These are phyloP conservation scores for Crucibulum parvulum DNA, from an alignment of 1,284 basidiomycete genomes.

Conservation along the genomic window DNA sequence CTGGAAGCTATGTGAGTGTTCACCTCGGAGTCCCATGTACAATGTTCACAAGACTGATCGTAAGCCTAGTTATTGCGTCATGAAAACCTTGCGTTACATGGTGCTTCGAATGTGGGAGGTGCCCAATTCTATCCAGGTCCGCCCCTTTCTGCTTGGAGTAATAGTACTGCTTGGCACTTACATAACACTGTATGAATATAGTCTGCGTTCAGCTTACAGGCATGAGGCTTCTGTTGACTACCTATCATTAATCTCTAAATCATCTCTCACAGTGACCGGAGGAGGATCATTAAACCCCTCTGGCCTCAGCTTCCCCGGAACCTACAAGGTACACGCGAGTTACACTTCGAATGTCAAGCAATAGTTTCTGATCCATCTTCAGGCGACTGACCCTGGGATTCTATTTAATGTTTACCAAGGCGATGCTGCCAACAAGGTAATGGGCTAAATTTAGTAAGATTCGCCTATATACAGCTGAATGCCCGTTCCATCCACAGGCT, in stretches of 20 bases:
- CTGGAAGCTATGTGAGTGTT: slow-evolving; percentile 38
- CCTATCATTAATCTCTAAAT: background rate
- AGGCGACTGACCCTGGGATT: slow-evolving; percentile 41
- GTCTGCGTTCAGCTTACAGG: slow-evolving; percentile 38
- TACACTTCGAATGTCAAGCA: background rate
- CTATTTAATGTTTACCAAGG: slow-evolving; percentile 42
- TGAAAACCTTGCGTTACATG: slow-evolving; percentile 43
- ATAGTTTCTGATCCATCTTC: background rate
- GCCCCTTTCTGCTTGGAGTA: background rate
- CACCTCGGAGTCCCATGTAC: background rate
- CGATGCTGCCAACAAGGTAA: slow-evolving; percentile 41
- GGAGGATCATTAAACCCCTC: slow-evolving; percentile 40
- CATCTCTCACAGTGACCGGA: slow-evolving; percentile 29
- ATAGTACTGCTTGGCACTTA: background rate
- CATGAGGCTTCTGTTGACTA: background rate
- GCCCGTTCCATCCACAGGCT: too few species aligned
- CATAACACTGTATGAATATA: slow-evolving; percentile 1
- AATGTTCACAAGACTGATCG: background rate
- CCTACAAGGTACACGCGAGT: slow-evolving; percentile 29
- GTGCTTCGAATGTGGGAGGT: slow-evolving; percentile 33
- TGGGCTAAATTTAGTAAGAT: too few species aligned
- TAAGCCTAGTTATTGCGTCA: slow-evolving; percentile 44
- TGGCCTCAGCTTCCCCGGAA: slow-evolving; percentile 42
- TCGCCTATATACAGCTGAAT: too few species aligned
- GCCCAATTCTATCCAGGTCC: slow-evolving; percentile 44